Evolutionary conservation across 2,329 filamentous ascomycete genomes (phyloP), one percentile per base, ranked within the genome.

Genomic region (Fusarium falciforme): DNA sequence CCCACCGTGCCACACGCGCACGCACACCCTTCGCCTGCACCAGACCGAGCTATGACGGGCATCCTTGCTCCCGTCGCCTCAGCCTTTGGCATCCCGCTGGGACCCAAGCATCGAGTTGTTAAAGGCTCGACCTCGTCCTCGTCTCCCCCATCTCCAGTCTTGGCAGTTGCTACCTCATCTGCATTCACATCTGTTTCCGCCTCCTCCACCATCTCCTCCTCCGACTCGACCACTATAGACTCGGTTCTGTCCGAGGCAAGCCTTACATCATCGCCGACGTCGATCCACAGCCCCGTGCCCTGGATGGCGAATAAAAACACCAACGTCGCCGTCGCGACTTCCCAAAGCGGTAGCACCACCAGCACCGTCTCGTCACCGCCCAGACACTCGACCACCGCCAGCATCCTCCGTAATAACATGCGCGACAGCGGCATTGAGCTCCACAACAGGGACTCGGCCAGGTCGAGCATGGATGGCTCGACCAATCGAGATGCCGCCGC

Each of bases 391-490:
- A 62, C 66, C 7, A 60, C 66, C 10, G 44, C 33, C 20, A 35
- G 44, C 57, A 55, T 58, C 20, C 58, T 67, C n/a, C 67, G 47
- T 29, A 66, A 61, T 61, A 79, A 63, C 17, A 78, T 83, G 76
- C 79, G 79, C 67, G 82, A 83, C 64, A 80, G 80, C 68, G 79
- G 72, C 27, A 71, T 81, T 65, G 81, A 82, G 62, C 77, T 81
- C 27, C 67, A 67, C 55, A 77, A 54, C 17, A n/a, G 72, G 63
- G 71, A 73, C 70, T 79, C 80, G 17, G 74, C 76, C 47, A 72
- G 79, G 38, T 81, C 80, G 61, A 81, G 79, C 66, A 72, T 80
- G 70, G 79, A 81, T 67, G 72, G 70, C 35, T 60, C 67, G 11
- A 64, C 59, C 27, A 65, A 52, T 31, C 67, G 61, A 55, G 73